These are phyloP conservation scores for Alternaria sp. DNA, from an alignment of 2,329 filamentous ascomycete species.

Conservation along the genomic window DNA sequence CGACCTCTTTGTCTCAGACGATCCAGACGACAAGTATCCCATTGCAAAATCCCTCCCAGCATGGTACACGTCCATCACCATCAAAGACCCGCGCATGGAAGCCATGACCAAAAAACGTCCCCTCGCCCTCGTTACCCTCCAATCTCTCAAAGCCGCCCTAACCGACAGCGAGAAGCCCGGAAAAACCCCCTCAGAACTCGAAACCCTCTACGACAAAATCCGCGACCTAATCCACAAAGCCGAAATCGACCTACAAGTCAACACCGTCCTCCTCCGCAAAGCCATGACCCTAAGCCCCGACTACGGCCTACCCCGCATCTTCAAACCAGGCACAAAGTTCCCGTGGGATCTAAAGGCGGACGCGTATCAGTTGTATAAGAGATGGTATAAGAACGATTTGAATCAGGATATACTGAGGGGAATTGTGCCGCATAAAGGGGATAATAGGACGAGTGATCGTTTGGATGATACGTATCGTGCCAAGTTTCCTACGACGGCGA, in stretches of 20 bases:
- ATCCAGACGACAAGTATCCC: background rate
- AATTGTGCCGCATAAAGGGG: conserved; percentile 36
- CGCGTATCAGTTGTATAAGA: conserved; percentile 54
- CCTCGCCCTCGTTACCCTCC: conserved; percentile 20
- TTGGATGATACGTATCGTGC: conserved; percentile 32
- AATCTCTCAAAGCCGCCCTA: conserved; percentile 34
- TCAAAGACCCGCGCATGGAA: background rate
- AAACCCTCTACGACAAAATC: conserved; percentile 39
- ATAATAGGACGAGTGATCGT: conserved; percentile 32
- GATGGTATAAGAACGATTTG: conserved; percentile 54
- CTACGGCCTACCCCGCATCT: conserved; percentile 51
- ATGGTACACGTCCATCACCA: conserved; percentile 24
- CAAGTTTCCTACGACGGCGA: conserved; percentile 24
- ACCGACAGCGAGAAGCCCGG: conserved; percentile 20
- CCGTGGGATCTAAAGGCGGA: conserved; percentile 58
- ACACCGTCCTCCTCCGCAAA: conserved; percentile 37
- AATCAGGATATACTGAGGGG: conserved; percentile 56
- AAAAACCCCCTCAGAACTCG: background rate
- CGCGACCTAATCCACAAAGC: conserved; percentile 49
- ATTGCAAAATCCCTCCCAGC: background rate
- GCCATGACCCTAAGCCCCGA: conserved; percentile 45
- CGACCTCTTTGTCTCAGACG: background rate
- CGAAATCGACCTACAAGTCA: conserved; percentile 44
- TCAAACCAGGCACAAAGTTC: conserved; percentile 40
- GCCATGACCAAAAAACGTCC: conserved; percentile 20